Evolutionary conservation across 768 basidiomycete species (phyloP).

Genomic region (Favolaschia claudopus): DNA sequence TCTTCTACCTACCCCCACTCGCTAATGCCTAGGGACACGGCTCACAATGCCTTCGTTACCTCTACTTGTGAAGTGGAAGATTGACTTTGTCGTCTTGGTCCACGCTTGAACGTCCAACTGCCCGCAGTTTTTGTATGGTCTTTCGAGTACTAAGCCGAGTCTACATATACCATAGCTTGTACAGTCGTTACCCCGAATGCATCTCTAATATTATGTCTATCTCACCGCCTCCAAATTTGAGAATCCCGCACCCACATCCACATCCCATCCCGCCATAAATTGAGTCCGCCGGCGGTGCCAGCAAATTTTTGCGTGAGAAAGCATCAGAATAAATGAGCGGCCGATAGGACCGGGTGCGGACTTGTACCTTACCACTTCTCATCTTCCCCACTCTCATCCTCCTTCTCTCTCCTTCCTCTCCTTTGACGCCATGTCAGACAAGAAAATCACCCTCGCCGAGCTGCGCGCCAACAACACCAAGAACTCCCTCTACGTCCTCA

Average conservation of each 20-base stretch:
- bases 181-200: not conserved
- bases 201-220: slow-evolving; percentile 1
- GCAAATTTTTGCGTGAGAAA: slow-evolving; percentile 43
- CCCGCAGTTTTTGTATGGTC: slow-evolving; percentile 51
- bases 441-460: slow-evolving; percentile 73
- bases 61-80: slow-evolving; percentile 82
- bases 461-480: slow-evolving; percentile 80
- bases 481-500: slow-evolving; percentile 80
- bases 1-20: slow-evolving; percentile 53
- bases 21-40: slow-evolving; percentile 82
- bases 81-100: slow-evolving; percentile 59
- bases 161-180: slow-evolving; percentile 43
- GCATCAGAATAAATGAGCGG: slow-evolving; percentile 28
- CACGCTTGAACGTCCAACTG: slow-evolving; percentile 78
- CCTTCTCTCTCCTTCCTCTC: slow-evolving; percentile 26
- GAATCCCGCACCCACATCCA: no score
- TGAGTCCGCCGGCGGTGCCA: slow-evolving; percentile 21
- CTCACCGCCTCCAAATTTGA: no score
- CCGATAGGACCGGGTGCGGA: slow-evolving; percentile 28
- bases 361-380: slow-evolving; percentile 35
- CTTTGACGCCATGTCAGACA: slow-evolving; percentile 44
- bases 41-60: slow-evolving; percentile 77
- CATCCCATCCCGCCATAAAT: no score
- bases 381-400: slow-evolving; percentile 36
- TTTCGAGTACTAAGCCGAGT: slow-evolving; percentile 83